Conservation (phyloP, 768 basidiomycete species). For the Auriscalpium vulgare region DNA sequence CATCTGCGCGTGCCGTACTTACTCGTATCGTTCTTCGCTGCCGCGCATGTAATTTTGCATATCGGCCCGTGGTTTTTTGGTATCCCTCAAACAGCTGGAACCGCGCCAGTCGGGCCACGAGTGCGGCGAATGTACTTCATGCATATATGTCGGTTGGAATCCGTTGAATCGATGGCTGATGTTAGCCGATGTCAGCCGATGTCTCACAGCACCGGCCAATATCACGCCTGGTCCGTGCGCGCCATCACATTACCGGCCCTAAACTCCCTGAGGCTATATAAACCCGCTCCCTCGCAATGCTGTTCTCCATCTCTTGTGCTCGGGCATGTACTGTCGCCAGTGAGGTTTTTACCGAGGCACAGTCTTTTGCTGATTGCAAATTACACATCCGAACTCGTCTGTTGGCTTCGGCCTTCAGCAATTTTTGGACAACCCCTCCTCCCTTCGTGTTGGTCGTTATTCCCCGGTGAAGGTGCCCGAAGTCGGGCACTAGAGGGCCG, state of each 20-base stretch:
- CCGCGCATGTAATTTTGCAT: no score
- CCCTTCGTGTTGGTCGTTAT: neutral
- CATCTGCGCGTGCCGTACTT: neutral
- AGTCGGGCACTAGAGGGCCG: no score
- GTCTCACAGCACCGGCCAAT: neutral
- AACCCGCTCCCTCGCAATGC: neutral
- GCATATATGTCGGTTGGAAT: no score
- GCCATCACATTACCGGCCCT: constrained; percentile 8
- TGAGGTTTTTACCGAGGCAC: constrained; percentile 94
- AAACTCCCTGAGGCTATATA: constrained; percentile 24
- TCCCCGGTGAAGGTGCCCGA: constrained; percentile 5
- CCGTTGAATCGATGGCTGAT: no score
- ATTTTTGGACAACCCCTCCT: constrained; percentile 66
- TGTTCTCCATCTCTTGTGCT: constrained; percentile 58
- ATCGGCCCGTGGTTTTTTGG: no score
- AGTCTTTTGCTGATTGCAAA: constrained; percentile 97
- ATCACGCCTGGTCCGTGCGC: neutral
- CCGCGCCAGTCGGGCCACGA: no score
- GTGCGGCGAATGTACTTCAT: no score
- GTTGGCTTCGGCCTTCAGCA: constrained; percentile 81
- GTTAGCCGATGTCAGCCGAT: no score
- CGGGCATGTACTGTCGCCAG: constrained; percentile 92
- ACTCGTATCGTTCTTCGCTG: no score
- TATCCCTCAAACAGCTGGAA: no score
- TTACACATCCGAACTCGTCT: constrained; percentile 95